phyloP scores from a whole-genome alignment of 176 grass and related monocot genomes.

The Triticum monococcum region DNA sequence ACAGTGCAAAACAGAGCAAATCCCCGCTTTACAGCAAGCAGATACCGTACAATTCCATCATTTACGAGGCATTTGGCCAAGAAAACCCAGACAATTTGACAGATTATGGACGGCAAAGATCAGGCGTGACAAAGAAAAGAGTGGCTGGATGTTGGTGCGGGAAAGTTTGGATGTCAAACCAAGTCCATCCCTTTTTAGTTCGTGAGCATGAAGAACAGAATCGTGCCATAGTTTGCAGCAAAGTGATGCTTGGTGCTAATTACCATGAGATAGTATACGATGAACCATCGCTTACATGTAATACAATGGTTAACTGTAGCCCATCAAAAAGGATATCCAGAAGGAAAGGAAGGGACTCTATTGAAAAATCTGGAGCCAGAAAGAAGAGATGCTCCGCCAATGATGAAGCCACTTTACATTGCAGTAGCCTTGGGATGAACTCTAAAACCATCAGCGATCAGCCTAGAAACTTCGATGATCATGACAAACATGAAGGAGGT shows the following conservation, averaged over 20 bases:
- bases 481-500: conserved; percentile 34
- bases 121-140: conserved; percentile 69
- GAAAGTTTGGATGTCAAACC: conserved; percentile 98
- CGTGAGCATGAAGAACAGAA: conserved; percentile 40
- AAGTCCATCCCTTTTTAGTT: conserved; percentile 85
- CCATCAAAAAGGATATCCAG: conserved; percentile 31
- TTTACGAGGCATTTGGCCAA: conserved; percentile 90
- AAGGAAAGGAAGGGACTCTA: conserved; percentile 44
- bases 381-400: conserved; percentile 36
- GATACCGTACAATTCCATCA: conserved; percentile 92
- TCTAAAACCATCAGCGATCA: conserved; percentile 14
- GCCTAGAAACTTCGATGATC: conserved; percentile 18
- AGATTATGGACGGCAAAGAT: conserved; percentile 30
- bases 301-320: conserved; percentile 27
- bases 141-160: conserved; percentile 95
- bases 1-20: conserved; percentile 94
- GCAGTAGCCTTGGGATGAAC: conserved; percentile 6
- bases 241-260: conserved; percentile 26
- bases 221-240: conserved; percentile 24
- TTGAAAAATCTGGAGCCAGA: conserved; percentile 39
- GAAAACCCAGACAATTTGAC: conserved; percentile 47
- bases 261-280: conserved; percentile 22
- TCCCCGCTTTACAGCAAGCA: conserved; percentile 96
- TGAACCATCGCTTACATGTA: conserved; percentile 25
- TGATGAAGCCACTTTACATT: conserved; percentile 23